These are phyloP conservation scores for Fistulinella prunicolor DNA, from an alignment of 768 basidiomycete genomes.

Conservation along the genomic window DNA sequence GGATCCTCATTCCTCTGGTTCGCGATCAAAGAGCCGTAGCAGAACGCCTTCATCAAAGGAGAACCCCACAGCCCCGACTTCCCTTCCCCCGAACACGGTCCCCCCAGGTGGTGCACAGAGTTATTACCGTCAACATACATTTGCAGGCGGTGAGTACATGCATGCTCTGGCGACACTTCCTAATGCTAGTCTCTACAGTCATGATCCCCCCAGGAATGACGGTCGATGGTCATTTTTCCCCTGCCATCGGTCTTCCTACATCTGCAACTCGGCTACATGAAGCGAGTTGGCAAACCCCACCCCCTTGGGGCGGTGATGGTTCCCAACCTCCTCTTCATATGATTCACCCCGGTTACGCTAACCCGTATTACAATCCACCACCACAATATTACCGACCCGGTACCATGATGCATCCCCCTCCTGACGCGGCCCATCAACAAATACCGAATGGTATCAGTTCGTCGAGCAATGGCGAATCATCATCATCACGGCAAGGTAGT, in stretches of 20 bases:
- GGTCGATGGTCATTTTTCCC: slow-evolving; percentile 42
- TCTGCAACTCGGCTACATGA: slow-evolving; percentile 49
- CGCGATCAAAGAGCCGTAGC: slow-evolving; percentile 50
- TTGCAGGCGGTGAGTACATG: slow-evolving; percentile 37
- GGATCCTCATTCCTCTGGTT: slow-evolving; percentile 36
- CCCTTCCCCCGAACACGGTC: slow-evolving; percentile 35
- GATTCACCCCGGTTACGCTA: slow-evolving; percentile 36
- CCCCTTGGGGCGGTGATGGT: slow-evolving; percentile 36
- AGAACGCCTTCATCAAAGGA: slow-evolving; percentile 45
- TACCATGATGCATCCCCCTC: slow-evolving; percentile 24
- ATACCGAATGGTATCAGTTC: slow-evolving; percentile 23
- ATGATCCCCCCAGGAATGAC: slow-evolving; percentile 43
- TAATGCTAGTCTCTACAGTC: slow-evolving; percentile 28
- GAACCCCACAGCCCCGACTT: slow-evolving; percentile 33
- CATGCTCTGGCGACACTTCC: not conserved
- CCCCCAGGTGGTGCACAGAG: slow-evolving; percentile 42
- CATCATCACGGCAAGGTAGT: slow-evolving; percentile 27
- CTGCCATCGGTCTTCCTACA: slow-evolving; percentile 46
- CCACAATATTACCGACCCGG: slow-evolving; percentile 49
- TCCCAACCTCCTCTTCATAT: slow-evolving; percentile 31
- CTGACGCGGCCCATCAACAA: slow-evolving; percentile 18
- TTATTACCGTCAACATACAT: slow-evolving; percentile 68
- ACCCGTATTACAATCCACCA: slow-evolving; percentile 34
- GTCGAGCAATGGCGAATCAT: slow-evolving; percentile 25
- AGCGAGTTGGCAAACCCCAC: slow-evolving; percentile 41